Evolutionary conservation across 1,284 basidiomycete species (phyloP), one percentile per base, ranked within the genome.

Genomic region (Sphagnurus paluster): DNA sequence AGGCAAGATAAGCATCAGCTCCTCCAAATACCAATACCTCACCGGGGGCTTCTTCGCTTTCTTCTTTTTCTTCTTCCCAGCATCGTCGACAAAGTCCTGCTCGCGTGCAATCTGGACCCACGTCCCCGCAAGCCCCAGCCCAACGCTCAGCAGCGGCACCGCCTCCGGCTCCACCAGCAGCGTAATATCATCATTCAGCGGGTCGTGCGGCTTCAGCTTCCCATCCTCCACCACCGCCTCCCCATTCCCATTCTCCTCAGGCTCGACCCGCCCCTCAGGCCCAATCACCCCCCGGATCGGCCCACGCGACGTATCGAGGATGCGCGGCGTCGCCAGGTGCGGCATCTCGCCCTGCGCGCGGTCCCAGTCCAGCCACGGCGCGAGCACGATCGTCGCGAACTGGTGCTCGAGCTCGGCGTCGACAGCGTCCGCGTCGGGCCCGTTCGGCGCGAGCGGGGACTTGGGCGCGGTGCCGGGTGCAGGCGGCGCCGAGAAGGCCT

Each of bases 71-170:
- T 58, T 56, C 55, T 46, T 55, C 49, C 35, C 50, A 20, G 10
- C 54, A 42, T 37, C 57, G 10, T 35, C 56, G 25, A 17, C 58
- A 7, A 54, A 54, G 32, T 54, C 61, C 45, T 60, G 49, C n/a
- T 35, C 59, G 44, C 70, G 68, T 10, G 61, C 75, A 29, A 85
- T 63, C 61, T 87, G 82, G 2, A 86, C 74, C 75, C 79, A 87
- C 42, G 77, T 76, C 11, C 75, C 84, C 3, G 70, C 72, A 26
- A 83, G 46, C 1, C 78, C 79, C 66, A 85, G 76, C 0, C 80
- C 80, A 0, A 75, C 59, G 3, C 57, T 52, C 14, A 86, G 54
- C 25, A 66, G 62, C 28, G 76, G 72, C 5, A 71, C 62, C 0
- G 69, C 58, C n/a, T 62, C 60, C 0, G 74, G 70, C 25, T 74